Base-by-base conservation (phyloP, 805 yeast species). In the Torulaspora delbrueckii region DNA sequence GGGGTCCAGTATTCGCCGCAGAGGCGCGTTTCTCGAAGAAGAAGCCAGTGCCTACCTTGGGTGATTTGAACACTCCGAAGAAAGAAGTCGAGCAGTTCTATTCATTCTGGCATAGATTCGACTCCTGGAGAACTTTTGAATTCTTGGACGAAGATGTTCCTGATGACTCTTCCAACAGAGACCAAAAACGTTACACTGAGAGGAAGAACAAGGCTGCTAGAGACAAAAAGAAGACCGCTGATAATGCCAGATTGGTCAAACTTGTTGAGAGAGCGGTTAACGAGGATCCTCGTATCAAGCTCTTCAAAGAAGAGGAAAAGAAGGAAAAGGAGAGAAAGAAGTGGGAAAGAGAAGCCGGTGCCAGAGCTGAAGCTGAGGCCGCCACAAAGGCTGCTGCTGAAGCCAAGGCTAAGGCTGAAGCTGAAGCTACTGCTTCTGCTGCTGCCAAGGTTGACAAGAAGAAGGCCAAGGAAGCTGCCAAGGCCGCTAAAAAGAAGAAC, bases 111-210 rank as follows among this genome's bases (percentile, higher is more conserved):
- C 83, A 83, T 70, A 83, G 84, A 69, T 86, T 90, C 56, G 96
- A 93, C 72, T 91, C 98, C 16, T 93, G 99, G 99, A 86, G 96
- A 77, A 77, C 96, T 39, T 93, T 93, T 66, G 99, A 93, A 74
- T 93, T 90, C 75, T 79, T 89, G 69, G 99, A 93, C 67, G 99
- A 93, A 76, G 99, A 93, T 66, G 96, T 90, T 63, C 99, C 99
- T 58, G 99, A 93, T 75, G 99, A 93, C 72, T 86, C 97, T 47
- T 86, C 96, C 51, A 93, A 93, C 82, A 89, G 99, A 79, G 99
- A 93, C 70, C 96, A 93, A 81, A 93, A 93, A 77, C 95, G 99
- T 75, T 86, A 88, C 77, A 84, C 90, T 58, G 99, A 93, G 75
- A 88, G 91, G 77, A 93, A 93, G 79, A 93, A 93, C 77, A 81